These are phyloP conservation scores for Neofusicoccum parvum DNA, from an alignment of 2,329 filamentous ascomycete species.

Conservation along the genomic window DNA sequence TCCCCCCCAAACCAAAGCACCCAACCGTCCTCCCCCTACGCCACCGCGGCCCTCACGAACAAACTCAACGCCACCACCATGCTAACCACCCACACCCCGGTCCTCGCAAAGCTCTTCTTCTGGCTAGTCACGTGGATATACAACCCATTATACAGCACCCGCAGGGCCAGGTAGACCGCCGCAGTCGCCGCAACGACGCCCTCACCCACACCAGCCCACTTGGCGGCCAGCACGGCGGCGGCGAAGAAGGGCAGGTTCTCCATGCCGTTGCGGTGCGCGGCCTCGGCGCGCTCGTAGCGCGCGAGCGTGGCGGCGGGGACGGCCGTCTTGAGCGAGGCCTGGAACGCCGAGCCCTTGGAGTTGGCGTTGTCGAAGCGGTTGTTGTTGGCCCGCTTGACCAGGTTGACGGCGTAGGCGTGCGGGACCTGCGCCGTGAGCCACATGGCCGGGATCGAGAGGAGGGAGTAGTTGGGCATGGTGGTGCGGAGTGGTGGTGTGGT, in stretches of 20 bases:
- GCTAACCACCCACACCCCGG: constrained; percentile 25
- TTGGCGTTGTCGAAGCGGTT: constrained; percentile 46
- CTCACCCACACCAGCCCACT: constrained; percentile 41
- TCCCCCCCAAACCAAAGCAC: too few species aligned
- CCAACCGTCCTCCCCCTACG: background rate
- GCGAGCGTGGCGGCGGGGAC: constrained; percentile 41
- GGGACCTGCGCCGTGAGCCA: constrained; percentile 46
- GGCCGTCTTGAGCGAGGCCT: constrained; percentile 38
- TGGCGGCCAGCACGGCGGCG: constrained; percentile 46
- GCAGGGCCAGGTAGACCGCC: constrained; percentile 26
- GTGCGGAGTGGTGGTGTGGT: background rate
- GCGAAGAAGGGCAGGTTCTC: constrained; percentile 51
- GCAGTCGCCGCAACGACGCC: background rate
- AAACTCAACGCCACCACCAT: constrained; percentile 25
- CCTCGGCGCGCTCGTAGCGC: constrained; percentile 47
- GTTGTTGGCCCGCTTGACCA: constrained; percentile 40
- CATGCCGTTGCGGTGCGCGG: constrained; percentile 49
- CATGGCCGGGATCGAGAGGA: constrained; percentile 49
- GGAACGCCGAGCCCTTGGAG: constrained; percentile 40
- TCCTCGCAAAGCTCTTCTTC: constrained; percentile 27
- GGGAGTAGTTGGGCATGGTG: constrained; percentile 38
- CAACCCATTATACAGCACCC: constrained; percentile 28
- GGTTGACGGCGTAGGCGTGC: constrained; percentile 41
- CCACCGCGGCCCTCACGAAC: constrained; percentile 28
- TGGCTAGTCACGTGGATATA: constrained; percentile 29